Percentiles rank a stretch among this genome's conserved stretches.
phyloP scores from a whole-genome alignment of 768 basidiomycete species.

The Paxillus involutus region DNA sequence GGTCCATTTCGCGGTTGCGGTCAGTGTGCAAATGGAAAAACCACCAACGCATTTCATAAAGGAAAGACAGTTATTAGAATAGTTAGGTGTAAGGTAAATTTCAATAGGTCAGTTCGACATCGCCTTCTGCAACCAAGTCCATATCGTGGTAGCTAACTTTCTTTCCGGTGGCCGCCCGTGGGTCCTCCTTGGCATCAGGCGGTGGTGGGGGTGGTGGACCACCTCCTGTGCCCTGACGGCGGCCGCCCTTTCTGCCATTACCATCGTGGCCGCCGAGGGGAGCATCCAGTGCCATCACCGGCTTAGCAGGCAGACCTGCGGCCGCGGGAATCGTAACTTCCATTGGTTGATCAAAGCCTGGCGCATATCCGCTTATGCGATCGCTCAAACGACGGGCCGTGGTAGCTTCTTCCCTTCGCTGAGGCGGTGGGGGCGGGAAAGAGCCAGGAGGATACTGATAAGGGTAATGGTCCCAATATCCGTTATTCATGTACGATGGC shows the following conservation, averaged over 20 bases:
- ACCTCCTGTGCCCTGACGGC: constrained; percentile 38
- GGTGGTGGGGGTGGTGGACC: constrained; percentile 78
- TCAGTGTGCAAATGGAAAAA: constrained; percentile 4
- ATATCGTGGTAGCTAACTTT: constrained; percentile 95
- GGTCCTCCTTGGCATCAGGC: constrained; percentile 89
- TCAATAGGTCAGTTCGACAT: constrained; percentile 54
- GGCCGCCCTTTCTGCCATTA: constrained; percentile 35
- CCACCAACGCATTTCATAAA: constrained; percentile 29
- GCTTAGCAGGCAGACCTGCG: constrained; percentile 81
- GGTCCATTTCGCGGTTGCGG: neutral
- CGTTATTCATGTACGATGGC: constrained; percentile 38
- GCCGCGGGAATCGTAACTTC: constrained; percentile 55
- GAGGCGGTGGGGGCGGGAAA: constrained; percentile 36
- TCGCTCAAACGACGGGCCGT: constrained; percentile 71
- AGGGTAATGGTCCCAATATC: constrained; percentile 47
- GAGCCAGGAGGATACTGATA: constrained; percentile 40
- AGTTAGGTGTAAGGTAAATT: constrained; percentile 25
- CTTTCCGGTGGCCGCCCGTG: constrained; percentile 83
- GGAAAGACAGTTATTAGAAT: constrained; percentile 24
- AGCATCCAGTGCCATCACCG: constrained; percentile 54
- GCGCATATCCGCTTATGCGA: constrained; percentile 76
- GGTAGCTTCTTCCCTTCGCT: constrained; percentile 57
- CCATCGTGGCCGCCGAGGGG: constrained; percentile 42
- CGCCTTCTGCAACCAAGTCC: constrained; percentile 87
- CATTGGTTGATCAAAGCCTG: constrained; percentile 40